Base-by-base conservation (phyloP, 2,329 filamentous ascomycete genomes). In the Neoarthrinium moseri region DNA sequence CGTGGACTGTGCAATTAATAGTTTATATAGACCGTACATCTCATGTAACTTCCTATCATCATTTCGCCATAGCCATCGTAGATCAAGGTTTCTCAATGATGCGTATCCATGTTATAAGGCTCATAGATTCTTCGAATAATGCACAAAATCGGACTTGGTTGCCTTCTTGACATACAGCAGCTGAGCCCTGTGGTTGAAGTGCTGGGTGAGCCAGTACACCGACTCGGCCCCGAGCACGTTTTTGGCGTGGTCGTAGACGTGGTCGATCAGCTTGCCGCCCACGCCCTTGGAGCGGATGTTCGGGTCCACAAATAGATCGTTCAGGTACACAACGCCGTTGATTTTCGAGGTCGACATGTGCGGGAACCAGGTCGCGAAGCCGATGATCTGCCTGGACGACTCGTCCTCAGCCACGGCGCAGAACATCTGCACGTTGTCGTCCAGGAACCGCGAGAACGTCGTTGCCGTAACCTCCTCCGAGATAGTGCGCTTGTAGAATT, bases 291-390 rank as follows among this genome's bases (percentile, higher is more conserved):
- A n/a, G 17, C 35, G 35, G 10, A n/a, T n/a, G 8, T 6, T 7
- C 20, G 35, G 35, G 22, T 38, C 35, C 35, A 38, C 35, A 23
- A 38, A 38, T n/a, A 38, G n/a, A 15, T 38, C 35, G 7, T 38
- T 38, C 2, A 38, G 35, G 8, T 38, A 38, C 21, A 38, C 35
- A 20, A 23, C 26, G 20, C 21, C 21, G 17, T n/a, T 21, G 11
- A 38, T 10, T 20, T 22, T 38, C 35, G 35, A 24, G 3, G 35
- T 38, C 22, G 35, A 38, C 35, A 38, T 6, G 22, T 38, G 35
- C 35, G 35, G 35, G 22, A 38, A 38, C 35, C 35, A 38, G 21
- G 35, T 38, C n/a, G 35, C 35, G 35, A 38, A 38, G 20, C 35
- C 35, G 21, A 36, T 18, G 13, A 18, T n/a, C 33, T 17, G 5